Base-by-base conservation (phyloP, 225 moss, liverwort and hornwort genomes). In the Anthoceros angustus region DNA sequence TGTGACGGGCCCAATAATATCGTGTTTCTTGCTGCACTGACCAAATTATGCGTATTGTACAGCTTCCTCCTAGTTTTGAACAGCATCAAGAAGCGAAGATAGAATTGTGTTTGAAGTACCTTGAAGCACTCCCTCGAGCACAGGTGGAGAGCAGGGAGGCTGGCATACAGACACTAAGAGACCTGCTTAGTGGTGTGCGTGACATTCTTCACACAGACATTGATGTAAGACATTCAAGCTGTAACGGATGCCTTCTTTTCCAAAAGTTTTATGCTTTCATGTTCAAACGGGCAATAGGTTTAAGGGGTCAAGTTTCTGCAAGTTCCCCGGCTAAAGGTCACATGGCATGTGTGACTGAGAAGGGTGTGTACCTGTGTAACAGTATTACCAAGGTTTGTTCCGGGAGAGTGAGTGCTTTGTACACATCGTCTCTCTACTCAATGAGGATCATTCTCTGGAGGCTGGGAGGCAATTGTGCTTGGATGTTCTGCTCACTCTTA, bases 341-440 rank as follows among this genome's bases (percentile, higher is more conserved):
- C 23, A 23, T 55, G 7, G 18, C 7, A 18, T 8, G 18, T 23
- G 10, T 18, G 55, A 18, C n/a, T 55, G 55, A 7, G 23, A 55
- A 55, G 7, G 23, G 55, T 79, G 65, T 68, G 41, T 69, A 24
- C 60, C 45, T 69, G 62, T 73, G 65, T 24, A 64, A 43, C 71
- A 88, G 87, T 86, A 86, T 76, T 88, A 88, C 80, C 87, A 88
- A 73, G 86, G 79, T 63, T 74, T 88, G 39, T 88, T 86, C 71
- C 81, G 87, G 70, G 87, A 88, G 61, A 85, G 83, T 18, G 87
- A 88, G 73, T 88, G 87, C 74, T 88, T 88, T 79, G 85, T 86
- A 42, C 86, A 86, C 72, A 88, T 88, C 21, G 87, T 88, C 67
- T 86, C 87, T 68, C 80, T 88, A 66, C 81, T 88, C 16, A 86